Conservation (phyloP, 2,329 filamentous ascomycete species). For the Ophiostoma australiae region DNA sequence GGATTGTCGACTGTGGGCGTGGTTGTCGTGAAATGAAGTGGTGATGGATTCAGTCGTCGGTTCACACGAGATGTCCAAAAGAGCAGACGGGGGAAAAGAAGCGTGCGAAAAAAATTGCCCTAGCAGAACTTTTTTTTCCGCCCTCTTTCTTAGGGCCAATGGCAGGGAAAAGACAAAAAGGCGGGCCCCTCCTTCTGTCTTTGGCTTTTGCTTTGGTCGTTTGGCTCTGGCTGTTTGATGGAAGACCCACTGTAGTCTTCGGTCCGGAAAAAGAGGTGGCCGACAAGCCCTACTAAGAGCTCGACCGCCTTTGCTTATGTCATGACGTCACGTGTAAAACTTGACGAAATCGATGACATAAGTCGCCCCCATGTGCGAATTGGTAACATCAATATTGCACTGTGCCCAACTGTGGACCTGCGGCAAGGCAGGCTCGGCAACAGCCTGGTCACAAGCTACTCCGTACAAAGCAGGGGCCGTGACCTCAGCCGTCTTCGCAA, state of each 20-base stretch:
- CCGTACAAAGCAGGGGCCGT: conserved; percentile 8
- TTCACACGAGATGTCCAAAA: conserved; percentile 25
- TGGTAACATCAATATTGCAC: background rate
- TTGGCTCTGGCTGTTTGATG: background rate
- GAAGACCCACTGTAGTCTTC: background rate
- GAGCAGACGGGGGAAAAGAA: conserved; percentile 22
- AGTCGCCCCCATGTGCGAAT: background rate
- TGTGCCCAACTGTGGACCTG: background rate
- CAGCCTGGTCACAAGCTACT: conserved; percentile 9
- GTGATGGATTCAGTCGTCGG: conserved; percentile 23
- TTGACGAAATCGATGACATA: background rate
- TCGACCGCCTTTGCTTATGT: background rate
- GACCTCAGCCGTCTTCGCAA: conserved; percentile 9
- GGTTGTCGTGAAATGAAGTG: conserved; percentile 20
- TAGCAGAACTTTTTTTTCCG: conserved; percentile 25
- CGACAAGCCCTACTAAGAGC: conserved; percentile 4
- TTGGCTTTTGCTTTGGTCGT: background rate
- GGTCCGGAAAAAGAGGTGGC: background rate
- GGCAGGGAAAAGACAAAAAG: conserved; percentile 1
- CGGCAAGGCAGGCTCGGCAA: conserved; percentile 5
- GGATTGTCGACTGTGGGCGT: conserved; percentile 24
- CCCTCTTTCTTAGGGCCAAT: conserved; percentile 18
- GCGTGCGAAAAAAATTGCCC: conserved; percentile 27
- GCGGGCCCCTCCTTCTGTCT: conserved; percentile 9
- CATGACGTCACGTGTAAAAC: background rate